Evolutionary conservation across 257 asterid genomes (phyloP).

Genomic region (Lithospermum erythrorhizon): DNA sequence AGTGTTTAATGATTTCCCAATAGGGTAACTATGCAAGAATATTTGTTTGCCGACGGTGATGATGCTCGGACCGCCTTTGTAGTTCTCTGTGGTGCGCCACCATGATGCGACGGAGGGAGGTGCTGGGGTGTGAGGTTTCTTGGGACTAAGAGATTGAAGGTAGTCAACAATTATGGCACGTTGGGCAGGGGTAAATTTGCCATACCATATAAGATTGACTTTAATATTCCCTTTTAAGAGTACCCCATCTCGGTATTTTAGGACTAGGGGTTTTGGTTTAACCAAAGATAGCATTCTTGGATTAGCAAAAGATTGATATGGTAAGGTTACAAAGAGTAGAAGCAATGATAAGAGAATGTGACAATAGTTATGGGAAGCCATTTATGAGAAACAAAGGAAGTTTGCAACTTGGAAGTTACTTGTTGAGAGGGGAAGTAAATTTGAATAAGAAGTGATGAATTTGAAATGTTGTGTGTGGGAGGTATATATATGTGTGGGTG

Average conservation of each 20-base stretch:
- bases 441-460: not conserved
- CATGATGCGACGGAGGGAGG: slow-evolving; percentile 21
- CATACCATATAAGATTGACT: slow-evolving; percentile 29
- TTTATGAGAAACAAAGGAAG: not conserved
- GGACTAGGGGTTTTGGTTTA: slow-evolving; percentile 17
- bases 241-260: slow-evolving; percentile 24
- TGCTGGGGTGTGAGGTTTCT: not conserved
- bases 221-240: slow-evolving; percentile 30
- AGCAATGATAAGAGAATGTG: slow-evolving; percentile 6
- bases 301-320: slow-evolving; percentile 11
- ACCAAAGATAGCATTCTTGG: slow-evolving; percentile 28
- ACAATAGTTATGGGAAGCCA: slow-evolving; percentile 10
- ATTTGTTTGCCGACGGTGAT: slow-evolving; percentile 18
- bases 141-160: slow-evolving; percentile 14
- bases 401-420: not conserved
- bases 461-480: not conserved
- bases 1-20: slow-evolving; percentile 24
- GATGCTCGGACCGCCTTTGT: slow-evolving; percentile 18
- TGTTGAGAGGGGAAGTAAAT: not conserved
- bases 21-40: slow-evolving; percentile 13
- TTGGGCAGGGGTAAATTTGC: slow-evolving; percentile 17
- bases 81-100: slow-evolving; percentile 37
- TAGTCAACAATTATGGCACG: slow-evolving; percentile 16
- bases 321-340: slow-evolving; percentile 4
- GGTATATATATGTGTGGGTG: not conserved